Evolutionary conservation across 176 grass and related monocot species (phyloP), one percentile per base, ranked within the genome.

Genomic region (Pontederia paniculata): DNA sequence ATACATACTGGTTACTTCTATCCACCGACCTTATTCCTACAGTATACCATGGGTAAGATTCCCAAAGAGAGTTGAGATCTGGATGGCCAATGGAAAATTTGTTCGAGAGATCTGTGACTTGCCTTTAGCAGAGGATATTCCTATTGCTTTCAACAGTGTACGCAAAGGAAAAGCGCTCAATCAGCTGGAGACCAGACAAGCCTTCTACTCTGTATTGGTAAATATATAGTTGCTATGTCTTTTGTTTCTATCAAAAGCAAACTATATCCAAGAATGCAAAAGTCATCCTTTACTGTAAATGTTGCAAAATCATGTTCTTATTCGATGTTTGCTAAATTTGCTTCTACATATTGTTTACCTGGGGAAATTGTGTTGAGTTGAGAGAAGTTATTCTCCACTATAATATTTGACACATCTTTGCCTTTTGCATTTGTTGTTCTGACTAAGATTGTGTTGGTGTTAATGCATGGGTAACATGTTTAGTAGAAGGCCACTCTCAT

Each of bases 71-170:
- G 77, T 85, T 55, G 87, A 98, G 57, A 70, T 98, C 58, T 98
- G 94, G 87, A 80, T 86, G 37, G 57, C 66, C 48, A 74, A 91
- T 76, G 94, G 83, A 15, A 77, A 85, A 23, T 81, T 91, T 57
- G 69, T 98, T 45, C 81, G 94, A 58, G 94, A 91, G 67, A 82
- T 98, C 66, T 98, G 94, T 70, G 83, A 98, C 62, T 65, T 93
- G 51, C 83, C 94, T 48, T 83, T 98, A 57, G 94, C 94, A 12
- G 94, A 98, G 81, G 80, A 98, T 82, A 98, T 98, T 75, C 87
- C 94, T 31, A 98, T 98, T 80, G 76, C 83, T 3, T 82, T 52
- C 5, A 88, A 80, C 56, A 98, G 94, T 50, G 83, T 88, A n/a
- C 87, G 87, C 52, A 82, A 74, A 80, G 93, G 93, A 70, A 98